Base-by-base conservation (phyloP, 768 basidiomycete species). In the Melanogaster broomeanus region DNA sequence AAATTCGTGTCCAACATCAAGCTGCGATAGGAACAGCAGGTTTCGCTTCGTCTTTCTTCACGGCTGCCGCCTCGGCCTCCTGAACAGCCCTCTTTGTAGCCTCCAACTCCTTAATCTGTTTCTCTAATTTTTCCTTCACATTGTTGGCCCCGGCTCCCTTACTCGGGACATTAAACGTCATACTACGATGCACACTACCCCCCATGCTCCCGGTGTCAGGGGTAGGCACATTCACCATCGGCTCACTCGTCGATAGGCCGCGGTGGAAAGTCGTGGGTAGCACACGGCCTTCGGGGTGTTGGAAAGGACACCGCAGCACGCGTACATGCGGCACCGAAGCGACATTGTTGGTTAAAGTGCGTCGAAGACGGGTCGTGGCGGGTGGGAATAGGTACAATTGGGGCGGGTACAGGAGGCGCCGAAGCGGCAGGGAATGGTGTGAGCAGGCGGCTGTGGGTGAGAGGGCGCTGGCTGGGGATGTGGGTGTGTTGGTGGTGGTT, bases 251-350 rank as follows among this genome's bases (percentile, higher is more conserved):
- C 15, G 82, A 77, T 24, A 93, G 68, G 0, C 90, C 90, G 19
- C 89, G 85, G 63, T 93, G 88, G 78, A 93, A 93, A 12, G 84
- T 74, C 3, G 83, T 76, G 3, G 91, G 90, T 8, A 92, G 76
- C 21, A 89, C 87, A 12, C 91, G 87, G 10, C 88, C 88, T 50
- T 90, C 84, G 0, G 96, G 96, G 65, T 99, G 96, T 56, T 90
- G 84, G 78, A 88, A 99, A n/a, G 84, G 71, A 68, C 96, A 98
- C 56, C n/a, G 84, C 79, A 30, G 85, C 83, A 48, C 92, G 84
- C 9, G 93, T 97, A 69, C 96, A 98, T 18, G 74, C 80, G 13
- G 88, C 74, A 19, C 92, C 95, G 60, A 91, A 98, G 47, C 88
- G 83, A 70, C 96, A 98, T 25, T 80, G 81, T 60, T 75, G 74